Evolutionary conservation across 306 rosid species (phyloP), one percentile per base, ranked within the genome.

Genomic region (Gastrolobium villosum): DNA sequence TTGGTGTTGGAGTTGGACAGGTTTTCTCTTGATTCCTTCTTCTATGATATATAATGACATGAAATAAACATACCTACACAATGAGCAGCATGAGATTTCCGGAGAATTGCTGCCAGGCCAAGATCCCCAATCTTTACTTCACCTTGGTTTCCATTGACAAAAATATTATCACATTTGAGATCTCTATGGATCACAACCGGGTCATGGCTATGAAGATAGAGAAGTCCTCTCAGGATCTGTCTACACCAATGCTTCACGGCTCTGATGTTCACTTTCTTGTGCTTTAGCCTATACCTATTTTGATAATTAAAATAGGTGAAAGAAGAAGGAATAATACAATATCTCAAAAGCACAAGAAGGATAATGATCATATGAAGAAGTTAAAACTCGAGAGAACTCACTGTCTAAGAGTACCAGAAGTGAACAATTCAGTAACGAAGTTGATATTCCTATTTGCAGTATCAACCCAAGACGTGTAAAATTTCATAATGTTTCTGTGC

Each of bases 151-250:
- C 98, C 98, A 92, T 94, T 94, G 28, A 92, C 85, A 76, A 94
- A 92, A 81, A 94, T 92, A 71, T 94, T 94, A 79, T 94, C 98
- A 82, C 97, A 94, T 81, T 94, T 94, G 62, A 94, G 98, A 89
- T 94, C 98, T 90, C 97, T 90, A 78, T 94, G 98, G 75, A 94
- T 92, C 86, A 94, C 95, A 57, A 97, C 97, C 35, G 98, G 98
- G 65, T 92, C 91, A 54, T 81, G 98, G 84, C 91, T 90, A 82
- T 94, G 98, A 35, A 94, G 93, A 87, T 92, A 94, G 57, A 75
- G 86, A 85, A 94, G 98, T 77, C 97, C 98, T 44, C 73, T 84
- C 79, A 94, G 79, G 89, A 94, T 94, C 92, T 94, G 98, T 67
- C 98, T 86, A 72, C 98, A 94, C 98, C 98, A 94, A 81, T 90